Percentiles rank a stretch among this genome's conserved stretches.
These are phyloP conservation scores for Choanephora cucurbitarum DNA, from an alignment of 371 early-diverging fungal species.

Conservation along the genomic window DNA sequence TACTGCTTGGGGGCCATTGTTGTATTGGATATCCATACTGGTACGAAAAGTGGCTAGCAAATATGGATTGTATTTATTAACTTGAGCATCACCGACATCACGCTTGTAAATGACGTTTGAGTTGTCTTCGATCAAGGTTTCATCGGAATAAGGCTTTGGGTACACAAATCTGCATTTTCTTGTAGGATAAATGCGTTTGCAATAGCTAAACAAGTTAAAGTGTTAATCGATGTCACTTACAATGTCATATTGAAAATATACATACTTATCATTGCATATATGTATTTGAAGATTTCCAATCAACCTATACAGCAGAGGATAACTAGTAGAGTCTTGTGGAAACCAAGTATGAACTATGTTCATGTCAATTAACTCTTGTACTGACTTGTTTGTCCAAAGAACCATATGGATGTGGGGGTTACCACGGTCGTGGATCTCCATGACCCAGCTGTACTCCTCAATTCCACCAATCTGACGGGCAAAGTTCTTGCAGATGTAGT, in stretches of 20 bases:
- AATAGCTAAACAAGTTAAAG: conserved; percentile 1
- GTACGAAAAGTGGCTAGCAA: neutral
- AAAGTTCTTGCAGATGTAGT: neutral
- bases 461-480: conserved; percentile 9
- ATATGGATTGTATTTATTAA: conserved; percentile 9
- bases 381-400: conserved; percentile 3
- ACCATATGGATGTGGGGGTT: conserved; percentile 3
- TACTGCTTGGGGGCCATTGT: conserved; percentile 1
- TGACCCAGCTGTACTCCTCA: conserved; percentile 3
- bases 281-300: conserved; percentile 1
- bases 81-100: neutral
- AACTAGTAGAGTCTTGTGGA: neutral
- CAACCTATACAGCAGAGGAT: conserved; percentile 3
- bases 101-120: neutral
- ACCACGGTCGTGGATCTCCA: conserved; percentile 3
- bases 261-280: conserved; percentile 4
- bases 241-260: neutral
- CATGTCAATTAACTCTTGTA: neutral
- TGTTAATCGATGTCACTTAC: neutral
- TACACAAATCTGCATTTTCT: conserved; percentile 1
- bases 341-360: neutral
- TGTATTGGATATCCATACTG: conserved; percentile 14
- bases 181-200: neutral
- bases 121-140: no score
- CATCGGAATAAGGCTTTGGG: neutral